These are phyloP conservation scores for Monosporascus sp. DNA, from an alignment of 2,329 filamentous ascomycete species.

Conservation along the genomic window DNA sequence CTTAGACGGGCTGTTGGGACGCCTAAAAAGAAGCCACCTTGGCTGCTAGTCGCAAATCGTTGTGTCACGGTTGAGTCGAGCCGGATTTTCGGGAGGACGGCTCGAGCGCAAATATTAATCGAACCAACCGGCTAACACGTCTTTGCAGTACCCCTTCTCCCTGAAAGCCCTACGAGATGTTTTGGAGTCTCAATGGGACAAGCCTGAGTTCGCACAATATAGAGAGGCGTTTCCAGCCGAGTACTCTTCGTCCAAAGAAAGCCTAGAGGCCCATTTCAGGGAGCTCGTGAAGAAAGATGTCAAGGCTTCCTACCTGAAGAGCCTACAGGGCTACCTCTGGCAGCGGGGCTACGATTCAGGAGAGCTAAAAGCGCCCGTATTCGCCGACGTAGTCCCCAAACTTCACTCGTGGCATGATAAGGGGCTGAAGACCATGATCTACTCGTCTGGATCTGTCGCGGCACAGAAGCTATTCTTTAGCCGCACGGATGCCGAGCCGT, in stretches of 20 bases:
- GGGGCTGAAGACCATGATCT: conserved; percentile 63
- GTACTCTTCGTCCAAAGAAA: conserved; percentile 51
- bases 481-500: conserved; percentile 53
- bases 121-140: conserved; percentile 9
- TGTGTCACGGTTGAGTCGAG: not conserved
- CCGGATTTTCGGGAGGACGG: conserved; percentile 1
- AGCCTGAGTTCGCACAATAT: conserved; percentile 59
- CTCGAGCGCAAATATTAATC: not conserved
- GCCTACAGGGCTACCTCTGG: conserved; percentile 76
- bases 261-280: conserved; percentile 61
- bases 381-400: conserved; percentile 64
- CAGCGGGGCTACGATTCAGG: conserved; percentile 66
- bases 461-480: conserved; percentile 77
- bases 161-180: conserved; percentile 59
- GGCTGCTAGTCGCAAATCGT: not conserved
- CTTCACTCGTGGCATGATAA: conserved; percentile 53
- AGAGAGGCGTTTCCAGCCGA: conserved; percentile 66
- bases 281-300: conserved; percentile 68
- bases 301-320: conserved; percentile 73
- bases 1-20: not conserved
- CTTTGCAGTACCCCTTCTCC: conserved; percentile 68
- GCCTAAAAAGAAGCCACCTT: not conserved
- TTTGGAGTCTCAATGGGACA: conserved; percentile 63
- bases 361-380: conserved; percentile 66
- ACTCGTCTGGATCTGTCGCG: conserved; percentile 74